Conservation (phyloP, 768 basidiomycete genomes). For the Calocybe cyanea region DNA sequence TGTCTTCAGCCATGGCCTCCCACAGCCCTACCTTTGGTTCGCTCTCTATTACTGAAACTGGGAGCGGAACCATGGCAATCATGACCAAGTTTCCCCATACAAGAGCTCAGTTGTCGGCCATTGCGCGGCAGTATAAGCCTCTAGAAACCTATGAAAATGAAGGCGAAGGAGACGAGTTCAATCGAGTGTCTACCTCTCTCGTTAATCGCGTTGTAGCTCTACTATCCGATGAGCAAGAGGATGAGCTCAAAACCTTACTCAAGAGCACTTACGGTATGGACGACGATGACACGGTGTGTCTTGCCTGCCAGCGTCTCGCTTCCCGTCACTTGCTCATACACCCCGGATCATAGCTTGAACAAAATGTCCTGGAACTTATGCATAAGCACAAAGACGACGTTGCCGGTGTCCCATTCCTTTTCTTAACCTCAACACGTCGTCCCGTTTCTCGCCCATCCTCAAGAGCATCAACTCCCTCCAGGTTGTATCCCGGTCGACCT, state of each 20-base stretch:
- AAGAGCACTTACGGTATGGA: constrained; percentile 68
- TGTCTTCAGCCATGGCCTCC: too few relatives aligned
- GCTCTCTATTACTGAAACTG: too few relatives aligned
- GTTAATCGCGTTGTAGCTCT: constrained; percentile 70
- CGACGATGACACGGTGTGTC: constrained; percentile 57
- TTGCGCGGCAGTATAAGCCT: constrained; percentile 70
- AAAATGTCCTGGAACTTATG: constrained; percentile 91
- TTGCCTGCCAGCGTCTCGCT: neutral
- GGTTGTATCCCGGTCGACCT: constrained; percentile 59
- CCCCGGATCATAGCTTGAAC: constrained; percentile 58
- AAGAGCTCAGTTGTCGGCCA: constrained; percentile 71
- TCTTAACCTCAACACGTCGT: constrained; percentile 74
- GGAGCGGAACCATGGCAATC: neutral
- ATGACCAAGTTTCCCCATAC: constrained; percentile 71
- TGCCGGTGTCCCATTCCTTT: constrained; percentile 77
- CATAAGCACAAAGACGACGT: constrained; percentile 89
- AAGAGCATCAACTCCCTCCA: constrained; percentile 60
- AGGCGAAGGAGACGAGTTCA: constrained; percentile 46
- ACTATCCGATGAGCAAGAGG: constrained; percentile 81
- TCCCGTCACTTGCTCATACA: constrained; percentile 2
- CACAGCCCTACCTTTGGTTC: too few relatives aligned
- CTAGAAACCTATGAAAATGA: constrained; percentile 56
- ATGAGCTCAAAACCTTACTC: constrained; percentile 74
- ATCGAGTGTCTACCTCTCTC: constrained; percentile 53
- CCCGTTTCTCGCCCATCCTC: constrained; percentile 81